Conservation (phyloP, 768 basidiomycete species). For the Russula sp. region DNA sequence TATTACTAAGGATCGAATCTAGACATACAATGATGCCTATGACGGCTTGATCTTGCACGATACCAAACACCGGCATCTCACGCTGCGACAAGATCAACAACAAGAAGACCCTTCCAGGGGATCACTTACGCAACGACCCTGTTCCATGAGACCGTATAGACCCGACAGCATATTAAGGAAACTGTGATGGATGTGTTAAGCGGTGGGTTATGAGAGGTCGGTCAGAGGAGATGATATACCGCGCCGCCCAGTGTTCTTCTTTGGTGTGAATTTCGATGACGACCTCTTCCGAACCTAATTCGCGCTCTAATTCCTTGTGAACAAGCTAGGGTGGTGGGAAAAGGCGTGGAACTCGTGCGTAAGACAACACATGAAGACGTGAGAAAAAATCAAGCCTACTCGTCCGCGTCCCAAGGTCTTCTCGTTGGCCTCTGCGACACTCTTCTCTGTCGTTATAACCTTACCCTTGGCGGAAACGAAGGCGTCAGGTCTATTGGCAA, state of each 20-base stretch:
- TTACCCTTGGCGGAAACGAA: conserved; percentile 58
- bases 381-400: conserved; percentile 34
- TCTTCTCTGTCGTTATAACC: conserved; percentile 46
- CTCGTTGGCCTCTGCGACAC: conserved; percentile 52
- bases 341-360: not conserved
- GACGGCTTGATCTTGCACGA: conserved; percentile 58
- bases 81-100: conserved; percentile 40
- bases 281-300: conserved; percentile 56
- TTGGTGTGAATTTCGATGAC: conserved; percentile 43
- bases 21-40: conserved; percentile 65
- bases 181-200: conserved; percentile 34
- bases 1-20: not conserved
- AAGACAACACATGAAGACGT: not conserved
- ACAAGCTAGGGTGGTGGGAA: conserved; percentile 42
- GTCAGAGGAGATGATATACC: conserved; percentile 37
- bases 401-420: conserved; percentile 46
- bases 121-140: conserved; percentile 47
- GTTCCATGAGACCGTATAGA: conserved; percentile 44
- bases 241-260: conserved; percentile 76
- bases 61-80: conserved; percentile 80
- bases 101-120: not conserved
- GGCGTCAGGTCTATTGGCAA: conserved; percentile 46
- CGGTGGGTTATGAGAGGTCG: not conserved
- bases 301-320: conserved; percentile 71
- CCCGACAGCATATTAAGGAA: conserved; percentile 67